Evolutionary conservation across 2,329 filamentous ascomycete species (phyloP).

Genomic region (Penicillium sp.): DNA sequence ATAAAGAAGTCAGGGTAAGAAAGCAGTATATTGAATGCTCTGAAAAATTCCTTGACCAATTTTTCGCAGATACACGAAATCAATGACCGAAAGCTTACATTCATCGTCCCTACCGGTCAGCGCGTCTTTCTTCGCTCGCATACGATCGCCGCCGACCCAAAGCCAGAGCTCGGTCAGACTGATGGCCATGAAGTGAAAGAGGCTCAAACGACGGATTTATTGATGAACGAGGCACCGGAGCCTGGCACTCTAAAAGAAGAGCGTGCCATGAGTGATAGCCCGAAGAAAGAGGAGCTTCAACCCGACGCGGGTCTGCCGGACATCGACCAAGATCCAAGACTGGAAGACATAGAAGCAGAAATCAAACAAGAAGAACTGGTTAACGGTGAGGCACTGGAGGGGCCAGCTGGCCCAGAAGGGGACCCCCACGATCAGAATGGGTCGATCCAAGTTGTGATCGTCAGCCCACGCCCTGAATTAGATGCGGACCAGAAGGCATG

Average conservation of each 20-base stretch:
- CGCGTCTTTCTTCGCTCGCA: conserved; percentile 32
- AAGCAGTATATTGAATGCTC: not conserved
- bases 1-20: conserved; percentile 47
- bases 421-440: not conserved
- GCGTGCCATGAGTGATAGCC: not conserved
- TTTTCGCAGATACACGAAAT: conserved; percentile 35
- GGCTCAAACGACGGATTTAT: not conserved
- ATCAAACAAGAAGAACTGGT: not conserved
- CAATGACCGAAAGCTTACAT: conserved; percentile 35
- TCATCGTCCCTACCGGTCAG: conserved; percentile 43
- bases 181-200: not conserved
- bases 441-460: conserved; percentile 16
- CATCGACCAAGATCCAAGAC: not conserved
- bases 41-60: not conserved
- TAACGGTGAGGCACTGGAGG: not conserved
- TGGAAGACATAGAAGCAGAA: not conserved
- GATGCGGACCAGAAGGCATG: not conserved
- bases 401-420: not conserved
- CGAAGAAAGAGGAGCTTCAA: not conserved
- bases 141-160: not conserved
- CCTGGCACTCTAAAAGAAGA: not conserved
- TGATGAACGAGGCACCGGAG: not conserved
- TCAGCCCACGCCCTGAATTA: conserved; percentile 5
- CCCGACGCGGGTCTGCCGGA: not conserved
- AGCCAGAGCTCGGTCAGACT: not conserved